phyloP scores from a whole-genome alignment of 2,329 filamentous ascomycete genomes.

The Chaetothyriales sp. region DNA sequence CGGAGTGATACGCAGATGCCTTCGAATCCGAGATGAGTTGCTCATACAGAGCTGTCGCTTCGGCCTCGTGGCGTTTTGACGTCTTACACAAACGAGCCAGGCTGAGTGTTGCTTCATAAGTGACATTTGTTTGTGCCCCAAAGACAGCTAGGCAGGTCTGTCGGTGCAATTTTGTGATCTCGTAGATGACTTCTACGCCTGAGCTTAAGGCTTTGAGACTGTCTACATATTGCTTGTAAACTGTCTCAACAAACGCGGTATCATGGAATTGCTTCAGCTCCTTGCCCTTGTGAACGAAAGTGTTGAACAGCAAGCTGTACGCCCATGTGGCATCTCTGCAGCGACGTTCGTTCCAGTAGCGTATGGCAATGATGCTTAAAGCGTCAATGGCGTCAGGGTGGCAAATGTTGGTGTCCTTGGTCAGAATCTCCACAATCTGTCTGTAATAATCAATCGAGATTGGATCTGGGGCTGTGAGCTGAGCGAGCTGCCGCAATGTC shows the following conservation, averaged over 20 bases:
- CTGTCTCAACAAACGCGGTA: conserved; percentile 21
- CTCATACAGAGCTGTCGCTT: conserved; percentile 27
- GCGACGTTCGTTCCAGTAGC: conserved; percentile 27
- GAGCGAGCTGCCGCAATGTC: too few species aligned
- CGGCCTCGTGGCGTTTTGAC: conserved; percentile 24
- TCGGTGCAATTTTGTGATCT: conserved; percentile 24
- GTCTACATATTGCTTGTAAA: conserved; percentile 25
- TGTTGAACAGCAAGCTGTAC: conserved; percentile 26
- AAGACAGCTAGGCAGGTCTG: conserved; percentile 25
- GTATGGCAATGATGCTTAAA: conserved; percentile 25
- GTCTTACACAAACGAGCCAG: conserved; percentile 28
- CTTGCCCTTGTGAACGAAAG: conserved; percentile 25
- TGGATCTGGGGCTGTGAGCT: too few species aligned
- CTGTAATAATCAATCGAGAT: too few species aligned
- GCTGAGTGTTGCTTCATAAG: conserved; percentile 24
- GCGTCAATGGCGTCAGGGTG: conserved; percentile 28
- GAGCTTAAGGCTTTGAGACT: conserved; percentile 25
- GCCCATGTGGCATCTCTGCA: conserved; percentile 26
- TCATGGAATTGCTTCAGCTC: conserved; percentile 24
- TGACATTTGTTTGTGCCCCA: conserved; percentile 24
- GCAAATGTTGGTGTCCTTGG: conserved; percentile 24
- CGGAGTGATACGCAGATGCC: conserved; percentile 22
- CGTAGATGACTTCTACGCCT: conserved; percentile 23
- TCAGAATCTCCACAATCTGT: conserved; percentile 23
- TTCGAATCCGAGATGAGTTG: conserved; percentile 24